Percentiles rank a stretch among this genome's conserved stretches.
These are phyloP conservation scores for Schrenkiella parvula DNA, from an alignment of 345 rosid genomes.

Conservation along the genomic window DNA sequence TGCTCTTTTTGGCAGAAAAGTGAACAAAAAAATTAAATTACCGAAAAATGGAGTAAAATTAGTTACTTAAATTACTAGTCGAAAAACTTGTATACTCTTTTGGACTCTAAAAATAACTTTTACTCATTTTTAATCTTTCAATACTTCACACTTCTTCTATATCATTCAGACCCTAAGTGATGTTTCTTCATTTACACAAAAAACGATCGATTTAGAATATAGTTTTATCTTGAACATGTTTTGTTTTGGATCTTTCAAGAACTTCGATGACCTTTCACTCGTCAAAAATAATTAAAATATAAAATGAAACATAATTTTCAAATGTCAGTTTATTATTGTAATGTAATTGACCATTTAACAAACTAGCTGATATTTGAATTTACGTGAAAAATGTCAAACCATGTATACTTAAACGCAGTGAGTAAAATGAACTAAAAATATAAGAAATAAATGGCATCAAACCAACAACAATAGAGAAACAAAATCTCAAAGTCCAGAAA, in stretches of 20 bases:
- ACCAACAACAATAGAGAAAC: constrained; percentile 13
- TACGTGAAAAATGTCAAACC: neutral
- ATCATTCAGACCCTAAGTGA: neutral
- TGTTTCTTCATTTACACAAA: neutral
- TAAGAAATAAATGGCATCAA: constrained; percentile 14
- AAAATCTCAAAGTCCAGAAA: constrained; percentile 21
- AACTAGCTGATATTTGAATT: neutral
- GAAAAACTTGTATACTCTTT: neutral
- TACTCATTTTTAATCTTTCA: neutral
- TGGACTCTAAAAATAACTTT: neutral
- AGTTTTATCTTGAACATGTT: neutral
- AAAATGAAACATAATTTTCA: neutral
- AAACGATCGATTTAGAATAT: neutral
- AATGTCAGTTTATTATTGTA: neutral
- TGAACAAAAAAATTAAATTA: neutral
- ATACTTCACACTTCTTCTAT: neutral
- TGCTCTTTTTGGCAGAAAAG: neutral
- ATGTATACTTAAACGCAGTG: neutral
- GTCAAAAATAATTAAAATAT: neutral
- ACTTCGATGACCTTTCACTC: no score
- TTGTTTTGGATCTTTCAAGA: neutral
- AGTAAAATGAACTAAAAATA: neutral
- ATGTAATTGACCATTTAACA: neutral
- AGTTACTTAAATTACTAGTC: neutral
- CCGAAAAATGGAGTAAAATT: neutral